A percentile compares a stretch with the other conserved stretches of the same genome.
These are phyloP conservation scores for Sporothrix mexicana DNA, from an alignment of 2,329 filamentous ascomycete species.

Conservation along the genomic window DNA sequence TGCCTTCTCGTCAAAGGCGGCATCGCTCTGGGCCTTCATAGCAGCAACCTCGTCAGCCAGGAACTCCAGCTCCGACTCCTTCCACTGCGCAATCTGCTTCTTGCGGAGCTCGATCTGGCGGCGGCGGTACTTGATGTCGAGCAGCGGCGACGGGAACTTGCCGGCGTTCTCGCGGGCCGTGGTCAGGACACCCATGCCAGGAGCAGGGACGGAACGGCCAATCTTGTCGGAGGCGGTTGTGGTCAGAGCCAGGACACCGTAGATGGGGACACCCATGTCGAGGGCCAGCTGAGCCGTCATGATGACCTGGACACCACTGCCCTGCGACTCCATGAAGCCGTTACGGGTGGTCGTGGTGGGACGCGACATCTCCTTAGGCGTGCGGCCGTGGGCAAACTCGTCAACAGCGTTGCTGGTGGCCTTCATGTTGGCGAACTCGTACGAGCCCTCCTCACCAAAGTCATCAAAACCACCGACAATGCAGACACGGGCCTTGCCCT, in stretches of 20 bases:
- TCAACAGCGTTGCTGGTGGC: conserved; percentile 98
- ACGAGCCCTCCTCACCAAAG: conserved; percentile 98
- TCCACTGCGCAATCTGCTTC: conserved; percentile 94
- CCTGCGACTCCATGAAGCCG: conserved; percentile 99
- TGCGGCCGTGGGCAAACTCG: conserved; percentile 93
- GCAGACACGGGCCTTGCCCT: conserved; percentile 96
- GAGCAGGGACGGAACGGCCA: conserved; percentile 93
- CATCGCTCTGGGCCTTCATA: conserved; percentile 77
- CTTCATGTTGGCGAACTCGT: conserved; percentile 99
- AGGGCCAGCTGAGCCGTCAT: conserved; percentile 96
- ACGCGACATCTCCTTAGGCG: conserved; percentile 95
- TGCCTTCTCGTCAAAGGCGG: conserved; percentile 78
- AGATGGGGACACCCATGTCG: conserved; percentile 98
- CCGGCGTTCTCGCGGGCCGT: conserved; percentile 88
- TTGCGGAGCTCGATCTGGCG: conserved; percentile 93
- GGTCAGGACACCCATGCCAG: conserved; percentile 94
- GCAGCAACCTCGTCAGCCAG: conserved; percentile 90
- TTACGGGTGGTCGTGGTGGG: conserved; percentile 96
- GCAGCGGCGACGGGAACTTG: conserved; percentile 92
- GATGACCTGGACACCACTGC: conserved; percentile 96
- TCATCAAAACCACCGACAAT: conserved; percentile 99
- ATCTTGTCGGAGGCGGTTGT: conserved; percentile 99
- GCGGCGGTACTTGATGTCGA: conserved; percentile 97
- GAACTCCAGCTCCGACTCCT: conserved; percentile 91
- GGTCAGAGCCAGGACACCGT: conserved; percentile 90